Conservation (phyloP, 2,329 filamentous ascomycete species). For the Cercospora canescens region DNA sequence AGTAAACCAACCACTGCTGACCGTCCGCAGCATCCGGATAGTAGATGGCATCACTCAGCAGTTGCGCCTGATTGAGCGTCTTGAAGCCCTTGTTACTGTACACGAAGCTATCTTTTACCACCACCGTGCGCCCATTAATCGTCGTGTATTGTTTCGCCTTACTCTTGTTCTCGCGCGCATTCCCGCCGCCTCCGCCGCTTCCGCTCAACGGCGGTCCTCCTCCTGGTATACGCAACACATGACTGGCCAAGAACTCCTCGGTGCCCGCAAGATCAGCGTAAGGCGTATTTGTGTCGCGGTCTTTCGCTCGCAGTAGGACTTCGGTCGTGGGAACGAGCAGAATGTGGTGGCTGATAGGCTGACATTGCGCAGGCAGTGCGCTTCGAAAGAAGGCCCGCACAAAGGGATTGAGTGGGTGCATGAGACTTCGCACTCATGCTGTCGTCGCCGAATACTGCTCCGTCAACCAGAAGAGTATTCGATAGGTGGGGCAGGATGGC, state of each 20-base stretch:
- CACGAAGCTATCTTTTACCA: slow-evolving; percentile 88
- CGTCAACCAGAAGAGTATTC: background rate
- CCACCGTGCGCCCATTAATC: slow-evolving; percentile 86
- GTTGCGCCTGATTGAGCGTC: slow-evolving; percentile 81
- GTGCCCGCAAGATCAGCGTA: slow-evolving; percentile 80
- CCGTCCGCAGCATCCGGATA: slow-evolving; percentile 87
- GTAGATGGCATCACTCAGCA: slow-evolving; percentile 81
- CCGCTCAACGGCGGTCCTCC: slow-evolving; percentile 43
- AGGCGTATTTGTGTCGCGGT: slow-evolving; percentile 76
- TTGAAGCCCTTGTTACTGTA: slow-evolving; percentile 99
- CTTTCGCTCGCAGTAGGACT: slow-evolving; percentile 81
- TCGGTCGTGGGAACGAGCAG: slow-evolving; percentile 93
- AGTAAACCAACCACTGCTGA: slow-evolving; percentile 94
- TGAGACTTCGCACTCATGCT: slow-evolving; percentile 20
- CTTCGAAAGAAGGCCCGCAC: slow-evolving; percentile 98
- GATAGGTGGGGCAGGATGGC: background rate
- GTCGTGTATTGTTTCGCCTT: slow-evolving; percentile 96
- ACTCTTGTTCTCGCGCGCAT: slow-evolving; percentile 77
- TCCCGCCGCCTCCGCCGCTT: slow-evolving; percentile 51
- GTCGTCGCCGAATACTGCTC: background rate
- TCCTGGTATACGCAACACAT: slow-evolving; percentile 83
- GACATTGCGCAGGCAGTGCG: slow-evolving; percentile 86
- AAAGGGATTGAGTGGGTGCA: slow-evolving; percentile 87
- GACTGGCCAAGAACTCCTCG: slow-evolving; percentile 94
- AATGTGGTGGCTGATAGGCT: slow-evolving; percentile 86